Conservation (phyloP, 176 grass and related monocot genomes). For the Pharus latifolius region DNA sequence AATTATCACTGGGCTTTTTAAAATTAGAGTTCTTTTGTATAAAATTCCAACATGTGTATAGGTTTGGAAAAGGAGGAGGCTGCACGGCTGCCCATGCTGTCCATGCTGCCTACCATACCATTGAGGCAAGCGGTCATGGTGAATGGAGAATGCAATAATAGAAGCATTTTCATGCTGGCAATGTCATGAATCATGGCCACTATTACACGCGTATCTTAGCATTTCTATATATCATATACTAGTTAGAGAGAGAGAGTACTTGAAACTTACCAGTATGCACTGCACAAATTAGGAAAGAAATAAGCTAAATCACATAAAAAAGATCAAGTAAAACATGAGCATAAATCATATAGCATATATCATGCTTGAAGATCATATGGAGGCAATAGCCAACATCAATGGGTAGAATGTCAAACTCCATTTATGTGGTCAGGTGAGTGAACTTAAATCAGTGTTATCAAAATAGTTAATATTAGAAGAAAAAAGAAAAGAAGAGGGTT, state of each 20-base stretch:
- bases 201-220: too few species aligned
- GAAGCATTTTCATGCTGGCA: too few species aligned
- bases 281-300: too few species aligned
- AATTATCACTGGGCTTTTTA: neutral
- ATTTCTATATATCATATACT: too few species aligned
- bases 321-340: neutral
- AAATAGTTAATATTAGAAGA: neutral
- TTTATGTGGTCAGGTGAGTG: neutral
- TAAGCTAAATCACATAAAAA: too few species aligned
- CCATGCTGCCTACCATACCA: neutral
- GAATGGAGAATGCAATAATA: neutral
- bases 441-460: neutral
- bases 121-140: neutral
- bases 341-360: neutral
- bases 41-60: neutral
- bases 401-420: neutral
- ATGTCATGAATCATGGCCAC: too few species aligned
- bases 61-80: neutral
- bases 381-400: neutral
- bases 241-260: too few species aligned
- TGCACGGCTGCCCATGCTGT: neutral
- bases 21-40: neutral
- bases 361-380: neutral
- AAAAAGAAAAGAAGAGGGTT: conserved; percentile 2
- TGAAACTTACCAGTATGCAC: too few species aligned